Evolutionary conservation across 1,284 basidiomycete species (phyloP).

Genomic region (Ganoderma sinense): DNA sequence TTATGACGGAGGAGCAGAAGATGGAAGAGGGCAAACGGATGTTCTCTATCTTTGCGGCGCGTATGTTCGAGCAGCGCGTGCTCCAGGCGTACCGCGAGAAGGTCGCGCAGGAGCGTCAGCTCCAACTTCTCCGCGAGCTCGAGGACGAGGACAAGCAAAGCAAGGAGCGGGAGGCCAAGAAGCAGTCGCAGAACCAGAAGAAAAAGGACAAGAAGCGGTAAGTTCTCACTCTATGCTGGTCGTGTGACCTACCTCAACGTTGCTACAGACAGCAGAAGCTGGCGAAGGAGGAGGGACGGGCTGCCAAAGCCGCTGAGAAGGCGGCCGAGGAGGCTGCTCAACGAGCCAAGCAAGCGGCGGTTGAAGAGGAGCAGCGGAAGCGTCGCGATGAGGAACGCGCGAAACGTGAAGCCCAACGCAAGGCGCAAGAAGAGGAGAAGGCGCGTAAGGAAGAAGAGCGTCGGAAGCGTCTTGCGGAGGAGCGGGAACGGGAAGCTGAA

Average conservation of each 20-base stretch:
- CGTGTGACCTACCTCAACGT: slow-evolving; percentile 18
- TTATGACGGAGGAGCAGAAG: slow-evolving; percentile 89
- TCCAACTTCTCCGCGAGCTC: slow-evolving; percentile 62
- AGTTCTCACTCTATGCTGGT: slow-evolving; percentile 32
- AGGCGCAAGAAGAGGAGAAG: slow-evolving; percentile 82
- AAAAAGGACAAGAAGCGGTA: slow-evolving; percentile 98
- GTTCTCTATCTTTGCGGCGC: slow-evolving; percentile 99
- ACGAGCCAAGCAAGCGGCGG: slow-evolving; percentile 70
- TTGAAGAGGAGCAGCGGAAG: slow-evolving; percentile 70
- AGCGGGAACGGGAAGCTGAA: slow-evolving; percentile 70
- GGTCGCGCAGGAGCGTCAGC: slow-evolving; percentile 56
- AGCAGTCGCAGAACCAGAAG: slow-evolving; percentile 95
- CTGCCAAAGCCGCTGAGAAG: slow-evolving; percentile 80
- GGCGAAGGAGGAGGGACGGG: slow-evolving; percentile 91
- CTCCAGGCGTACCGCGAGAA: slow-evolving; percentile 62
- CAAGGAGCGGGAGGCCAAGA: slow-evolving; percentile 88
- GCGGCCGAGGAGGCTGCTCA: slow-evolving; percentile 81
- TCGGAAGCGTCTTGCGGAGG: slow-evolving; percentile 75
- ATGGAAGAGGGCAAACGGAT: slow-evolving; percentile 99
- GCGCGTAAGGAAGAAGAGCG: slow-evolving; percentile 82
- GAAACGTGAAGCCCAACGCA: slow-evolving; percentile 77
- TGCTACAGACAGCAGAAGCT: slow-evolving; percentile 82
- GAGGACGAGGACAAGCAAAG: slow-evolving; percentile 65
- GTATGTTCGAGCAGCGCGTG: slow-evolving; percentile 99
- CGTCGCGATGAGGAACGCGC: slow-evolving; percentile 78